A percentile compares a stretch with the other conserved stretches of the same genome.
Conservation (phyloP, 1,284 basidiomycete genomes). For the Clitocybe nebularis region DNA sequence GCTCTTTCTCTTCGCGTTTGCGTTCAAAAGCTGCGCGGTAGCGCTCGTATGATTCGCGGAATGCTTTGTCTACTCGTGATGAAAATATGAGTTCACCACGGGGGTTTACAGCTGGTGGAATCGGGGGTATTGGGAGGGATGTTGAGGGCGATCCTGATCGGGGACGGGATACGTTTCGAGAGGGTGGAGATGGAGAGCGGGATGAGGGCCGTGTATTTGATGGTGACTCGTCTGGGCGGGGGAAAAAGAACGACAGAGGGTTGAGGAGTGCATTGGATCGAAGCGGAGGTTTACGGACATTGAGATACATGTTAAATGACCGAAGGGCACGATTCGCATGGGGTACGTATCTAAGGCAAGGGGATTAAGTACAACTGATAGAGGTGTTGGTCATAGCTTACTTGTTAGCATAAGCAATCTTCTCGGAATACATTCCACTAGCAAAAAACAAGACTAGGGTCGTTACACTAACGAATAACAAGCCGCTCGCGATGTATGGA, state of each 20-base stretch:
- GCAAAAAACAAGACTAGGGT: slow-evolving; percentile 95
- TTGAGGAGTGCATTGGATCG: slow-evolving; percentile 59
- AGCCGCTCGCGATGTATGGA: slow-evolving; percentile 71
- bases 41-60: slow-evolving; percentile 90
- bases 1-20: slow-evolving; percentile 64
- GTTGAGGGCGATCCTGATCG: slow-evolving; percentile 34
- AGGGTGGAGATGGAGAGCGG: slow-evolving; percentile 20
- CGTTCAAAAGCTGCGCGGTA: slow-evolving; percentile 92
- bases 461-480: slow-evolving; percentile 82
- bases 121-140: slow-evolving; percentile 65
- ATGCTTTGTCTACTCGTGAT: slow-evolving; percentile 76
- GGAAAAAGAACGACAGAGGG: slow-evolving; percentile 63
- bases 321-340: slow-evolving; percentile 92
- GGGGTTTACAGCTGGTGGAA: slow-evolving; percentile 87
- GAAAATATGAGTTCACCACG: slow-evolving; percentile 97
- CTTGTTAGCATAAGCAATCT: slow-evolving; percentile 96
- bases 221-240: slow-evolving; percentile 36
- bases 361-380: neutral
- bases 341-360: slow-evolving; percentile 72
- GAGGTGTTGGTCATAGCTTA: slow-evolving; percentile 34
- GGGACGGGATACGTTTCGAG: slow-evolving; percentile 22
- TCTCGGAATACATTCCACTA: slow-evolving; percentile 94
- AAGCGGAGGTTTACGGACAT: slow-evolving; percentile 78
- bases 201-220: slow-evolving; percentile 12
- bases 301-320: slow-evolving; percentile 95